phyloP scores from a whole-genome alignment of 2,329 filamentous ascomycete genomes.

The Aureobasidium mangrovei region DNA sequence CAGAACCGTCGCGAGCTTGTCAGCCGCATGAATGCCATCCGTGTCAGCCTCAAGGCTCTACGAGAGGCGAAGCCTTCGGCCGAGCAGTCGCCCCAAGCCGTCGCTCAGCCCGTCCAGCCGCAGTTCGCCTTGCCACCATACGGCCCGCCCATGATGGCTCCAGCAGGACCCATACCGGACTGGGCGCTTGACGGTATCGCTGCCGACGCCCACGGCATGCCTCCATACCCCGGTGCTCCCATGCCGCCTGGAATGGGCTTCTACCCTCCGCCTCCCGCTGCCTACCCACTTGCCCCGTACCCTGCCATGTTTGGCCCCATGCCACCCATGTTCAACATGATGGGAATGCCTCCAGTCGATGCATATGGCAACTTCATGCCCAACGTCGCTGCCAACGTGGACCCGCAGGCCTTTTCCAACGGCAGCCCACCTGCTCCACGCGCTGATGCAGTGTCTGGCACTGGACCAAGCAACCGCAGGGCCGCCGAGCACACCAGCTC shows the following conservation, averaged over 20 bases:
- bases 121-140: slow-evolving; percentile 13
- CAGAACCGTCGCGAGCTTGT: slow-evolving; percentile 28
- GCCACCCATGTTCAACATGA: slow-evolving; percentile 13
- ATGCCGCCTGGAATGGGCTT: background rate
- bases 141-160: slow-evolving; percentile 1
- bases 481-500: background rate
- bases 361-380: slow-evolving; percentile 1
- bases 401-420: slow-evolving; percentile 6
- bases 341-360: slow-evolving; percentile 12
- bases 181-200: slow-evolving; percentile 12
- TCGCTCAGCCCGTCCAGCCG: background rate
- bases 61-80: slow-evolving; percentile 16
- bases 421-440: background rate
- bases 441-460: background rate
- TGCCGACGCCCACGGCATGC: slow-evolving; percentile 3
- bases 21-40: slow-evolving; percentile 26
- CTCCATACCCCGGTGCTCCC: background rate
- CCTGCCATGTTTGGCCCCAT: background rate
- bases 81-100: background rate
- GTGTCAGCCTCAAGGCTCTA: slow-evolving; percentile 27
- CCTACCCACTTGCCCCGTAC: background rate
- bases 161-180: slow-evolving; percentile 2
- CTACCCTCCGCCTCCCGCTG: background rate
- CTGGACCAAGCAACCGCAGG: background rate
- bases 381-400: background rate